Percentiles rank a stretch among this genome's conserved stretches.
These are phyloP conservation scores for Chaetothyriales sp. DNA, from an alignment of 2,329 filamentous ascomycete genomes.

Conservation along the genomic window DNA sequence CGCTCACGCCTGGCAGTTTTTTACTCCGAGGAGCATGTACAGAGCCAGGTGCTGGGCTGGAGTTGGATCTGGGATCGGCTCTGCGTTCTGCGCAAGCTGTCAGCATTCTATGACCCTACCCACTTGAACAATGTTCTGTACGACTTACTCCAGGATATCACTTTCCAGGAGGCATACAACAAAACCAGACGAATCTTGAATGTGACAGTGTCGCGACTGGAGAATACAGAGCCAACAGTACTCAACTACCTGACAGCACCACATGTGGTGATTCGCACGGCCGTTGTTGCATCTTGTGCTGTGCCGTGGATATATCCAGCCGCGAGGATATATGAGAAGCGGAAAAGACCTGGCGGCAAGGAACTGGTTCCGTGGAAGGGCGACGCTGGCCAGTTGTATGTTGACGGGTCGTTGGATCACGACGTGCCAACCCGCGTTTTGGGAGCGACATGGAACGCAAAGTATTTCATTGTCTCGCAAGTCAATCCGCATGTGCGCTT, in stretches of 20 bases:
- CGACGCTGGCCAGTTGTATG: constrained; percentile 56
- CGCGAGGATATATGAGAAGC: constrained; percentile 62
- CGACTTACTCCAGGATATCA: constrained; percentile 67
- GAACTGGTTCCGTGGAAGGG: constrained; percentile 72
- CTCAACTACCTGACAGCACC: constrained; percentile 89
- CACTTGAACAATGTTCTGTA: constrained; percentile 72
- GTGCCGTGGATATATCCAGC: constrained; percentile 75
- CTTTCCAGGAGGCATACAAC: constrained; percentile 91
- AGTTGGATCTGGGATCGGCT: constrained; percentile 28
- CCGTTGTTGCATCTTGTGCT: constrained; percentile 82
- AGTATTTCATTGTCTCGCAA: constrained; percentile 94
- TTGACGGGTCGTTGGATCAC: constrained; percentile 89
- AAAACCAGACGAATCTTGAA: constrained; percentile 84
- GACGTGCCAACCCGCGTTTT: constrained; percentile 82
- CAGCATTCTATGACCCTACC: constrained; percentile 65
- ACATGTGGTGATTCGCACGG: constrained; percentile 92
- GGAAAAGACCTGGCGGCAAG: constrained; percentile 55
- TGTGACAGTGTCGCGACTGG: constrained; percentile 80
- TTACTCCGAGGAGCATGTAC: constrained; percentile 38
- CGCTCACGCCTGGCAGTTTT: constrained; percentile 70
- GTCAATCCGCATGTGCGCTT: constrained; percentile 89
- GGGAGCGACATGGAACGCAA: constrained; percentile 93
- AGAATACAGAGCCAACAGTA: constrained; percentile 71
- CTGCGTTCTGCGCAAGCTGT: neutral
- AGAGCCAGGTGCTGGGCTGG: constrained; percentile 19